Conservation (phyloP, 2,329 filamentous ascomycete genomes). For the Sarocladium oryzae region DNA sequence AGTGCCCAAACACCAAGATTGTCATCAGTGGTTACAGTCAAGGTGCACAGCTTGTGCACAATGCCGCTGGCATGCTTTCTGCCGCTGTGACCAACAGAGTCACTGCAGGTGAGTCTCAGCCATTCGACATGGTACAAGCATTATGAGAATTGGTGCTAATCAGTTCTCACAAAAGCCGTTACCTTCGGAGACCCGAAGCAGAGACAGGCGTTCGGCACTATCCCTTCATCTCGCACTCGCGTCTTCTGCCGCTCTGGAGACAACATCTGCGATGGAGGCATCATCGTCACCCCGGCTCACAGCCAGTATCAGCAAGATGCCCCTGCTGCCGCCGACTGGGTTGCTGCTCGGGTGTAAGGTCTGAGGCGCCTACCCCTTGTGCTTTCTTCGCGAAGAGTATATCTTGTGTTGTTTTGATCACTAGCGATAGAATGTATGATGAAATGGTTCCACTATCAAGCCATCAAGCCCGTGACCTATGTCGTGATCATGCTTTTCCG, state of each 20-base stretch:
- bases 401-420: no score
- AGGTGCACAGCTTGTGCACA: constrained; percentile 33
- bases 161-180: constrained; percentile 12
- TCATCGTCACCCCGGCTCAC: constrained; percentile 20
- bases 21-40: constrained; percentile 42
- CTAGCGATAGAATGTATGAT: no score
- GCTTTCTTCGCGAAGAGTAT: no score
- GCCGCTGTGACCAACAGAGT: constrained; percentile 27
- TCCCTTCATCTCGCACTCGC: constrained; percentile 10
- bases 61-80: constrained; percentile 29
- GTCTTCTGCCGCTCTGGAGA: constrained; percentile 27
- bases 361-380: no score
- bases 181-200: constrained; percentile 23
- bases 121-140: constrained; percentile 2
- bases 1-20: constrained; percentile 38
- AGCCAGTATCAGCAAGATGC: constrained; percentile 24
- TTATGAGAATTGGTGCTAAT: constrained; percentile 4
- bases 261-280: constrained; percentile 23
- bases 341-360: constrained; percentile 14
- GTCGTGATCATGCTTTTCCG: no score
- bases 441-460: no score
- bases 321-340: constrained; percentile 20
- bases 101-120: constrained; percentile 18
- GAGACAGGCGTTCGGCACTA: constrained; percentile 13
- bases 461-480: no score